Base-by-base conservation (phyloP, 202 grass and related monocot genomes). In the Zizania palustris region DNA sequence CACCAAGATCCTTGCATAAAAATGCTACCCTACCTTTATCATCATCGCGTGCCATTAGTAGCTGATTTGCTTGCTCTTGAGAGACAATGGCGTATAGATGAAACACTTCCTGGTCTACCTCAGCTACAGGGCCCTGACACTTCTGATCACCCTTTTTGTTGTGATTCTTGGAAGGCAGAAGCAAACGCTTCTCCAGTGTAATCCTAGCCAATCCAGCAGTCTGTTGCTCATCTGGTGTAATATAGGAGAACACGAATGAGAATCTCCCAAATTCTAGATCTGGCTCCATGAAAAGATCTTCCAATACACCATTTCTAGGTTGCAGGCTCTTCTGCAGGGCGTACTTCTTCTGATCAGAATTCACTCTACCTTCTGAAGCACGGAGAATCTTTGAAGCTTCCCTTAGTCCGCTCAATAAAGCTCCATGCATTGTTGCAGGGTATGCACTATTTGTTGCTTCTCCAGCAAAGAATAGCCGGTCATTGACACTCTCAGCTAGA, bases 361-460 rank as follows among this genome's bases (percentile, higher is more conserved):
- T 75, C n/a, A 20, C 38, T 41, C 67, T 78, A 50, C 55, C 76
- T 40, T 85, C 79, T 41, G 76, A 69, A 20, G 86, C 86, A 33
- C 80, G 69, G n/a, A 80, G 72, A 64, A 97, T 94, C 45, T 74
- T 76, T 44, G 84, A 87, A 76, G 94, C 94, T 79, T 97, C 94
- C 68, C 91, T 93, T 53, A 97, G 75, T 66, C 94, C 94, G 5
- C 94, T 97, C 71, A 97, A 65, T 74, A 97, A 92, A 65, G 94
- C 94, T 45, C 94, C 94, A 65, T 97, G 94, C 94, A 97, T 97
- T 1, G 94, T 97, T n/a, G 94, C 94, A 62, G 94, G 94, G 65
- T 97, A 91, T 55, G 90, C 80, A 54, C 91, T 84, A 71, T 75
- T 92, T 37, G 94, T 97, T 0, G 94, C 91, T 74, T 97, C 94